Conservation (phyloP, 306 rosid species). For the Medicago lupulina region DNA sequence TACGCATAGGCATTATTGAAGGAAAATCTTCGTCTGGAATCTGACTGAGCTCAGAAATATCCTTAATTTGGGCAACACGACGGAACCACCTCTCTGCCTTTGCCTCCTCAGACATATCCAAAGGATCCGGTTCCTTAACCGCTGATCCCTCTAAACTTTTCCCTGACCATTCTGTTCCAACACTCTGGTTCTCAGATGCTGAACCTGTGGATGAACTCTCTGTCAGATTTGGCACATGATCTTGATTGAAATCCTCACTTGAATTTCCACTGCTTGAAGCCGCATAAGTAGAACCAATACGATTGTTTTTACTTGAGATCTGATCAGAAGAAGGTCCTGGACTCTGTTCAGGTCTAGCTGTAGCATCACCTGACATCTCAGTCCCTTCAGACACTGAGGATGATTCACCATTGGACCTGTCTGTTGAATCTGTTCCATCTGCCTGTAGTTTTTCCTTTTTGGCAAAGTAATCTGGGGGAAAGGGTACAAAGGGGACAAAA, state of each 20-base stretch:
- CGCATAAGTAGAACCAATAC: slow-evolving; percentile 37
- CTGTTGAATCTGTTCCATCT: slow-evolving; percentile 45
- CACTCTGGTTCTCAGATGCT: slow-evolving; percentile 48
- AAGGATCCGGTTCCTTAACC: slow-evolving; percentile 88
- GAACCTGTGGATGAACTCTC: slow-evolving; percentile 46
- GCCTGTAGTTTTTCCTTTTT: slow-evolving; percentile 59
- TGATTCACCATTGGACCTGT: slow-evolving; percentile 41
- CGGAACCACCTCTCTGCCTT: slow-evolving; percentile 99
- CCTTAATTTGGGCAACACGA: slow-evolving; percentile 93
- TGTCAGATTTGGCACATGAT: slow-evolving; percentile 36
- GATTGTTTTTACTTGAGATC: slow-evolving; percentile 41
- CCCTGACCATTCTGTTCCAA: slow-evolving; percentile 66
- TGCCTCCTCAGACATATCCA: slow-evolving; percentile 99
- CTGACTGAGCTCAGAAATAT: slow-evolving; percentile 94
- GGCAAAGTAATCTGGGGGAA: slow-evolving; percentile 90
- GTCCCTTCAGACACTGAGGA: slow-evolving; percentile 44
- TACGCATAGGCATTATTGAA: slow-evolving; percentile 98
- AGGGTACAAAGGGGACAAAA: slow-evolving; percentile 91
- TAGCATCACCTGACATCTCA: slow-evolving; percentile 45
- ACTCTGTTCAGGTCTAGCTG: slow-evolving; percentile 40
- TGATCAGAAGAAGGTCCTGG: slow-evolving; percentile 44
- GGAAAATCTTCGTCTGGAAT: slow-evolving; percentile 99
- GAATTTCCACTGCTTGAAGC: slow-evolving; percentile 46
- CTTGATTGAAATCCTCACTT: slow-evolving; percentile 33
- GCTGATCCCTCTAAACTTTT: slow-evolving; percentile 98